These are phyloP conservation scores for Taphrina flavorubra DNA, from an alignment of 1,139 yeast species.

Conservation along the genomic window DNA sequence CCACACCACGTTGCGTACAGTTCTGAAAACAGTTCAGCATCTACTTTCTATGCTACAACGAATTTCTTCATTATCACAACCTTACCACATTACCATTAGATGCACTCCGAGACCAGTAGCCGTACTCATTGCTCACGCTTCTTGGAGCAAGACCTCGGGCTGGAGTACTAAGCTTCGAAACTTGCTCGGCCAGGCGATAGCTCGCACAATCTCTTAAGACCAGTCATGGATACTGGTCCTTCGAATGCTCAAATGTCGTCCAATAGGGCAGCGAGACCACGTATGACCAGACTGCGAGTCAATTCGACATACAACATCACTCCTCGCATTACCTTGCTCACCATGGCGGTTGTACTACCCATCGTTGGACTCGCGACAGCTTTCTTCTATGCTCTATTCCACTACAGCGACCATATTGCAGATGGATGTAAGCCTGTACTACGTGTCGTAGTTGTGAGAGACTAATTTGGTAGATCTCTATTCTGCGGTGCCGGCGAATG, in stretches of 20 bases:
- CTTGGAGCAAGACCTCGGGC: background rate
- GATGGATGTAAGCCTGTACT: background rate
- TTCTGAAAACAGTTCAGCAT: too few species aligned
- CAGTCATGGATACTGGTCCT: background rate
- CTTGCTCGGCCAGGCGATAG: background rate
- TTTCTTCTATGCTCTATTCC: conserved; percentile 17
- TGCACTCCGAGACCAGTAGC: background rate
- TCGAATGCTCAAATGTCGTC: background rate
- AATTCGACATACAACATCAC: background rate
- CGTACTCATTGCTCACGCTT: background rate
- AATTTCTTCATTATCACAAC: too few species aligned
- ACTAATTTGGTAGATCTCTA: conserved; percentile 5
- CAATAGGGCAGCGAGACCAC: background rate
- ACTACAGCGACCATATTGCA: conserved; percentile 9
- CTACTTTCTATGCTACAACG: too few species aligned
- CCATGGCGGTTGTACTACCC: conserved; percentile 14
- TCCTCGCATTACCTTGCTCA: conserved; percentile 18
- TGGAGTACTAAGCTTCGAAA: background rate
- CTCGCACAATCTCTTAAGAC: background rate
- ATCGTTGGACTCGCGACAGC: conserved; percentile 12
- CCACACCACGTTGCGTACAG: too few species aligned
- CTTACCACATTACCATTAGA: too few species aligned
- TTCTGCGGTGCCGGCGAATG: conserved; percentile 19
- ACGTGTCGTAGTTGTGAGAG: background rate
- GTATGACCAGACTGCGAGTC: background rate